Evolutionary conservation across 2,329 filamentous ascomycete species (phyloP), one percentile per base, ranked within the genome.

Genomic region (Tolypocladium cylindrosporum): DNA sequence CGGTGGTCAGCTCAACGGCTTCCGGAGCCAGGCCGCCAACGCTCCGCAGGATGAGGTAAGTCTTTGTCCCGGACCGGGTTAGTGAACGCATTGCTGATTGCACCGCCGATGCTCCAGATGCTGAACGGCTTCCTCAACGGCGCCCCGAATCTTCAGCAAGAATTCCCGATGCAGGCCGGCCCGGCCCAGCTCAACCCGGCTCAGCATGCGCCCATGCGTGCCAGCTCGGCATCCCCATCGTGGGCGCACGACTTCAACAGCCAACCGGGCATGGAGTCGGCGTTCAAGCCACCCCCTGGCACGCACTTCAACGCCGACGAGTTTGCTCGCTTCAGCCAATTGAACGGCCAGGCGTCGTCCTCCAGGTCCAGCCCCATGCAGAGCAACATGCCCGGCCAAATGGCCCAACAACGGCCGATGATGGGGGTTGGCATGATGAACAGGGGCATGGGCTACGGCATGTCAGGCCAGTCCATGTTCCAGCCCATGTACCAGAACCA

Each of bases 121-220:
- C 90, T 96, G 85, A 91, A 95, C 68, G 88, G 91, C 60, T 97
- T 97, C 71, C 82, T 96, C 67, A 91, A 96, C 70, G 88, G 94
- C 68, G 84, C 83, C 57, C 86, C 79, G n/a, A 76, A 64, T 54
- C 72, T 85, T 55, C 78, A 81, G 63, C 78, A 80, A 66, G 79
- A 82, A 56, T 79, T 82, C 64, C 72, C 77, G 11, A 75, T 80
- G 68, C 78, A 79, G 59, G 77, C 77, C 54, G 75, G 74, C 27
- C 73, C 74, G 41, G 71, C 79, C 53, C 77, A 75, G 58, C 69
- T 83, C 61, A 78, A 77, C 59, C 74, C 76, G 14, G 69, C 73
- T n/a, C 79, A 82, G 55, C 75, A 73, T 61, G 72, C 77, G 21
- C 79, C 81, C 59, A 75, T 83, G 64, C 79, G 79, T 54, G 78